Base-by-base conservation (phyloP, 2,329 filamentous ascomycete genomes). In the Scopulariopsis brevicaulis region DNA sequence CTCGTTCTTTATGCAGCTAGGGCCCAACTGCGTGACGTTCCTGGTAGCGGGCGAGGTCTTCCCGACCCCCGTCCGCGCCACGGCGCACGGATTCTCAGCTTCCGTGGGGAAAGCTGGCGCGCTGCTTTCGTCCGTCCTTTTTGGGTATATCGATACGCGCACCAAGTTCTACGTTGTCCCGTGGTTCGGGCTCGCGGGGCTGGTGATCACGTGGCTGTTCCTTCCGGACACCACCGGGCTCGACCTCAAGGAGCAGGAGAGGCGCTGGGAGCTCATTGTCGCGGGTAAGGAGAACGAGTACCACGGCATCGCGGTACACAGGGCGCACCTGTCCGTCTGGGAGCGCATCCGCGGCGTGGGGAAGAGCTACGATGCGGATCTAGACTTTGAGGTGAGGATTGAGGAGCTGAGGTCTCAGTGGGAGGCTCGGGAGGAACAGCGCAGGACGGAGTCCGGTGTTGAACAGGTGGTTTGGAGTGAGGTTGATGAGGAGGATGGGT, bases 1-100 rank as follows among this genome's bases (percentile, higher is more conserved):
- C 8, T 96, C 90, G 24, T 97, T 96, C 79, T 97, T 97, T 85
- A 96, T 96, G 80, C 93, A 97, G 71, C 96, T 97, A 67, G 93
- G 93, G 11, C 93, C 93, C 72, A 97, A 96, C 80, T 87, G 85
- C 53, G 91, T 96, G 66, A 96, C 92, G 61, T 97, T 97, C 87
- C 82, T 96, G 64, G 89, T 96, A 35, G 93, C 93, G 50, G 93
- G 90, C 50, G 93, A 97, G 71, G 90, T 96, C 18, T 97, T 90
- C 80, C 93, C 93, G 8, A 96, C 92, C 0, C 89, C 92, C 10
- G 85, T 96, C 64, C 91, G 93, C 66, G 93, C 93, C 64, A 91
- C 90, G n/a, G 93, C 93, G 56, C 93, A 97, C 77, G 93, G 93
- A 59, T 90, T 96, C 74, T 91, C 89, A 15, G 93, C 93, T 62